Base-by-base conservation (phyloP, 2,329 filamentous ascomycete species). In the Aureobasidium sp. region DNA sequence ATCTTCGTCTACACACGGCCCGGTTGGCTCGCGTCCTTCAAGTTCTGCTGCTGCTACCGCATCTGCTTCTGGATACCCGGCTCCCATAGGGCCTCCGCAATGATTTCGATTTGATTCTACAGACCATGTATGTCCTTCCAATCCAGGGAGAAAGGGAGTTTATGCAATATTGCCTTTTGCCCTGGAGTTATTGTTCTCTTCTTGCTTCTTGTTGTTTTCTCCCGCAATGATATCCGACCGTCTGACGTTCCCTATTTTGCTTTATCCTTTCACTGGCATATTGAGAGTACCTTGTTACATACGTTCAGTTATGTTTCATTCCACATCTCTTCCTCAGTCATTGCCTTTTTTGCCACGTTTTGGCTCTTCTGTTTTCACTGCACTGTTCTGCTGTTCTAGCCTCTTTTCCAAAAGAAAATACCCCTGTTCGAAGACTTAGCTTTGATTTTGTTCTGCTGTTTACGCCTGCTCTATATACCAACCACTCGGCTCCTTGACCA, bases 61-160 rank as follows among this genome's bases (percentile, higher is more conserved):
- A 53, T 48, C 55, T 59, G 56, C 59, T 65, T 67, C 66, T 65
- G 66, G 65, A 67, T 68, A 68, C 65, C 66, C 66, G 62, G 66
- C 65, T 62, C 63, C 65, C 22, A 67, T 67, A 59, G 66, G 65
- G 65, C 66, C 65, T 61, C 64, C 66, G 64, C 65, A 61, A 61
- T 66, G 63, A 66, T 61, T 55, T 55, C 55, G 58, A 52, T 48
- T 56, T 37, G 32, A 39, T 50, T 50, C 35, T 50, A 29, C 45
- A 38, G 45, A 38, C 45, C n/a, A 39, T 39, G 24, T 50, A 50
- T 50, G 45, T 50, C 45, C 41, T 51, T 41, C 11, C 29, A 16
- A 8, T 21, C 34, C 45, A 49, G 45, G 34, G 45, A 29, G 10
- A 34, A 35, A n/a, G 21, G 44, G 32, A 37, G 30, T 37, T 38